Base-by-base conservation (phyloP, 768 basidiomycete genomes). In the Mycena kentingensis region DNA sequence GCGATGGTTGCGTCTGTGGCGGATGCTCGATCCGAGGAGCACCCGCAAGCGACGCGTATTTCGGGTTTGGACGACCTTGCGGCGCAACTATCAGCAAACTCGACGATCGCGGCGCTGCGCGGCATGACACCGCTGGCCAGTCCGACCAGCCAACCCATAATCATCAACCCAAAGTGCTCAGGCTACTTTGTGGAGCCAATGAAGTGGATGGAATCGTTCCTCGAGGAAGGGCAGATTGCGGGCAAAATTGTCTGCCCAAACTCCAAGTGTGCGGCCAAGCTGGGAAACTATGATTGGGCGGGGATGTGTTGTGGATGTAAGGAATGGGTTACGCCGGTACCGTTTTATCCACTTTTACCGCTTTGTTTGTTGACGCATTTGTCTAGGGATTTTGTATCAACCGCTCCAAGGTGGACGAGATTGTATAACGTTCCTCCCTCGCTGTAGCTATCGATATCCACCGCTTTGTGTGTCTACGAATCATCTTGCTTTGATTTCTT, bases 181-280 rank as follows among this genome's bases (percentile, higher is more conserved):
- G 95, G 94, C 7, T 99, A 99, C 69, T 98, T 98, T 65, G 84
- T 98, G 38, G 96, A 98, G 67, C 93, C 94, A 93, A 86, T 97
- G 83, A 87, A 85, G 63, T 99, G 96, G 97, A 99, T 99, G 96
- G 85, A 93, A 44, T 78, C 85, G 4, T 81, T 88, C 60, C 72
- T 98, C 8, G 77, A 83, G 29, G 68, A 73, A n/a, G 95, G 93
- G 0, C 78, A 84, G 37, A 72, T 95, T 31, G 81, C 85, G 0
- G 97, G 97, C 16, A 97, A 94, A 77, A 90, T 99, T 60, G 53
- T 81, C 0, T 99, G 97, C 62, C 97, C 97, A 3, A 96, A 95
- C 68, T 79, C 85, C 62, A 93, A 90, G 63, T 99, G 97, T 62
- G 79, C 80, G 3, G 85, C 82, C 22, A 99, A 99, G 73, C 77